Base-by-base conservation (phyloP, 768 basidiomycete species). In the Leccinum fibrillosum region DNA sequence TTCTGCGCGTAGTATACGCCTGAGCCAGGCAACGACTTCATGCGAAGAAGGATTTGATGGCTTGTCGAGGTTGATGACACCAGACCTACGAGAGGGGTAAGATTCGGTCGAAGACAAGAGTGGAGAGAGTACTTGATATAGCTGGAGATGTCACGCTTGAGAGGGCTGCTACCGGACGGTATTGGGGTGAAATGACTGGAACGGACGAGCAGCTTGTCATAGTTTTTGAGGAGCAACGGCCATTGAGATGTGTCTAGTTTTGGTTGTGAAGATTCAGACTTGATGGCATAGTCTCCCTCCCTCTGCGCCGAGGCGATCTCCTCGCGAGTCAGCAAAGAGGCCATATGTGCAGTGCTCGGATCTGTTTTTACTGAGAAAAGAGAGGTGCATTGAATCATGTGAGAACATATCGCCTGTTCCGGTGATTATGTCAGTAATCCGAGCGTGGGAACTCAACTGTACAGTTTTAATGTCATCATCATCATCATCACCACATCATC, bases 1-100 rank as follows among this genome's bases (percentile, higher is more conserved):
- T 75, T 98, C 97, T 25, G 90, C 93, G 21, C 95, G 87, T 54
- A 99, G 75, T 62, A 99, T 99, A n/a, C 97, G 86, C 66, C 95
- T 84, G 62, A 99, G 77, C 97, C 97, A 99, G 15, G 97, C 97
- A 64, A 99, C 97, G 54, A 99, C 97, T 80, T 99, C 97, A 75
- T 99, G 97, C 5, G 95, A 96, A 17, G 95, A 97, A 4, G 96
- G 96, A 76, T 98, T 99, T 32, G 96, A 98, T 23, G 97, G 97
- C 71, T 99, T 99, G 84, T 99, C 97, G 64, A 99, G 82, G 78
- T 99, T 99, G 73, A 99, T 99, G 54, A 98, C 92, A 65, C 97
- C 97, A 64, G 95, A 93, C 80, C 94, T 96, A 63, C n/a, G 11
- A 57, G 61, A 50, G 51, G 25, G 9, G 37, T 61, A 26, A 54